Conservation (phyloP, 2,329 filamentous ascomycete genomes). For the Hypomyces rosellus region DNA sequence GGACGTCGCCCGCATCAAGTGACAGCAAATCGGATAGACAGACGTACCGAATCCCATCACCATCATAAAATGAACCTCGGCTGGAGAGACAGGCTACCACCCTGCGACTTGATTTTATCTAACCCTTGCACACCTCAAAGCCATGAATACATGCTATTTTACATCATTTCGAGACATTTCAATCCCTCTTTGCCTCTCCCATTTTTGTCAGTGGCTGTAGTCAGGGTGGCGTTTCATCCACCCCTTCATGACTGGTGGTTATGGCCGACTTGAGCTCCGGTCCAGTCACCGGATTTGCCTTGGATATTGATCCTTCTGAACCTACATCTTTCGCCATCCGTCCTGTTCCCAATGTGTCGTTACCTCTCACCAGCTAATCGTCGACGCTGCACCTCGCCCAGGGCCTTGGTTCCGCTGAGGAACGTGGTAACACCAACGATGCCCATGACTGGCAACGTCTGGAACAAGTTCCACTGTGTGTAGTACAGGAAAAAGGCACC, state of each 20-base stretch:
- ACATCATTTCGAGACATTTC: conserved; percentile 2
- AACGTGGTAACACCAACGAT: conserved; percentile 66
- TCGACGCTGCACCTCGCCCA: conserved; percentile 87
- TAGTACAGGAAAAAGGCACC: conserved; percentile 95
- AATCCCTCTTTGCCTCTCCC: background rate
- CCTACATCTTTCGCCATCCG: background rate
- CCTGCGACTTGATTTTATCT: background rate
- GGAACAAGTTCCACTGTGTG: conserved; percentile 83
- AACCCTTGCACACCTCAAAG: background rate
- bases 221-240: background rate
- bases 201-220: background rate
- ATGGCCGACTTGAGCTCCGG: background rate
- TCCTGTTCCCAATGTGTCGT: conserved; percentile 9
- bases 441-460: conserved; percentile 68
- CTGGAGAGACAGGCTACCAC: background rate
- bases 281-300: background rate
- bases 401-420: conserved; percentile 79
- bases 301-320: background rate
- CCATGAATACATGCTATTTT: conserved; percentile 1
- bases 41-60: too few relatives aligned
- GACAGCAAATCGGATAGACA: too few relatives aligned
- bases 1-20: too few relatives aligned
- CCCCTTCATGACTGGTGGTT: background rate
- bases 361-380: conserved; percentile 67
- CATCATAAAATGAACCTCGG: background rate